Evolutionary conservation across 78 protist genomes (phyloP).

Genomic region (Dictyostelium purpureum): DNA sequence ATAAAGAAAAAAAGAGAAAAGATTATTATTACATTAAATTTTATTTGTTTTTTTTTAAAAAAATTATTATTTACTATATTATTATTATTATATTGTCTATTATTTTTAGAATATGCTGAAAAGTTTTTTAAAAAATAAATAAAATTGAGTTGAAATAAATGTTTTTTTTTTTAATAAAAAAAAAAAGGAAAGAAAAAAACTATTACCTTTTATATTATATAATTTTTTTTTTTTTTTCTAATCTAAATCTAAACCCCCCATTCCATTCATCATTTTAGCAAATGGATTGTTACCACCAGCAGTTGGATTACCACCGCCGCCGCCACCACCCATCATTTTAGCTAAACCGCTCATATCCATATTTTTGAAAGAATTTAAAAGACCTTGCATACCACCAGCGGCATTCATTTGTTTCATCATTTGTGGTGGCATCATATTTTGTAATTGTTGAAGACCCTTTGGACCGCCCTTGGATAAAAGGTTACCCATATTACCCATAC

Average conservation of each 20-base stretch:
- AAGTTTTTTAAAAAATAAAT: too few relatives aligned
- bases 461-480: conserved; percentile 22
- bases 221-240: background rate
- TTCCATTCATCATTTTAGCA: too few relatives aligned
- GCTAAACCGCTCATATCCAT: conserved; percentile 61
- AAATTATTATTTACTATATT: too few relatives aligned
- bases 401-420: conserved; percentile 95
- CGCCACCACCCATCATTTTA: conserved; percentile 36
- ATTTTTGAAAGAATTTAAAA: conserved; percentile 46
- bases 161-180: too few relatives aligned
- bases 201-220: background rate
- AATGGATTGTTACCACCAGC: background rate
- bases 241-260: background rate
- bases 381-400: conserved; percentile 55
- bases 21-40: too few relatives aligned
- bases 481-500: background rate
- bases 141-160: too few relatives aligned
- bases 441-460: conserved; percentile 69
- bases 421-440: conserved; percentile 88
- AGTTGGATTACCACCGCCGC: conserved; percentile 27
- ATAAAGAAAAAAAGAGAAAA: too few relatives aligned
- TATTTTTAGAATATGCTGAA: too few relatives aligned
- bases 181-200: background rate
- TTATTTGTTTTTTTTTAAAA: too few relatives aligned
- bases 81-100: too few relatives aligned